Evolutionary conservation across 179 eudicot species (phyloP).

Genomic region (Silene noctiflora): DNA sequence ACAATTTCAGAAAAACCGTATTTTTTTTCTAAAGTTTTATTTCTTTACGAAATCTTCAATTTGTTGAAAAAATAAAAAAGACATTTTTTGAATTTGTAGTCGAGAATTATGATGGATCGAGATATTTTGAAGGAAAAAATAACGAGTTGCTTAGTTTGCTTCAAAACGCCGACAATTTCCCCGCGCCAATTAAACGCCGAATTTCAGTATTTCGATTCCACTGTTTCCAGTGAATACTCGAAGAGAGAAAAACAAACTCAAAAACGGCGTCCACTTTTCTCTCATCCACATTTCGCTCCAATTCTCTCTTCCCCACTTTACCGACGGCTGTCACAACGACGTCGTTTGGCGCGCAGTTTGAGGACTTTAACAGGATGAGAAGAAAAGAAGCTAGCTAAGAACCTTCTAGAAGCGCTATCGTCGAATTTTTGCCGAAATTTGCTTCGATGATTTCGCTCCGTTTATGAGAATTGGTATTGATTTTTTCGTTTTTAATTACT

Average conservation of each 20-base stretch:
- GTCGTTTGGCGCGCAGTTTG: conserved; percentile 45
- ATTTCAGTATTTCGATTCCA: no score
- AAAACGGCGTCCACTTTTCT: conserved; percentile 30
- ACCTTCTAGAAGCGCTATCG: conserved; percentile 71
- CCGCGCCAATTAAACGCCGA: no score
- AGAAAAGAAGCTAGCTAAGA: conserved; percentile 54
- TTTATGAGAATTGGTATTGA: conserved; percentile 87
- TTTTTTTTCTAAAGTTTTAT: no score
- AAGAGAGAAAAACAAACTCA: not conserved
- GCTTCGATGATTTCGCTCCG: conserved; percentile 77
- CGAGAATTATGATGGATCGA: no score
- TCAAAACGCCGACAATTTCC: no score
- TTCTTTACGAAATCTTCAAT: no score
- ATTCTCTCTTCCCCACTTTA: conserved; percentile 2
- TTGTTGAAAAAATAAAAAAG: no score
- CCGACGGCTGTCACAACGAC: conserved; percentile 15
- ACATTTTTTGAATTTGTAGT: no score
- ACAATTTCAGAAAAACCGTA: no score
- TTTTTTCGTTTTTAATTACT: not conserved
- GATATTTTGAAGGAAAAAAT: no score
- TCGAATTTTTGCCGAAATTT: conserved; percentile 86
- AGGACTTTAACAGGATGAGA: conserved; percentile 28
- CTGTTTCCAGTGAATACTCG: no score
- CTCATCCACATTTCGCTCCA: not conserved
- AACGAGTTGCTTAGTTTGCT: no score